Evolutionary conservation across 1,284 basidiomycete genomes (phyloP).

Genomic region (Pascua guehoae): DNA sequence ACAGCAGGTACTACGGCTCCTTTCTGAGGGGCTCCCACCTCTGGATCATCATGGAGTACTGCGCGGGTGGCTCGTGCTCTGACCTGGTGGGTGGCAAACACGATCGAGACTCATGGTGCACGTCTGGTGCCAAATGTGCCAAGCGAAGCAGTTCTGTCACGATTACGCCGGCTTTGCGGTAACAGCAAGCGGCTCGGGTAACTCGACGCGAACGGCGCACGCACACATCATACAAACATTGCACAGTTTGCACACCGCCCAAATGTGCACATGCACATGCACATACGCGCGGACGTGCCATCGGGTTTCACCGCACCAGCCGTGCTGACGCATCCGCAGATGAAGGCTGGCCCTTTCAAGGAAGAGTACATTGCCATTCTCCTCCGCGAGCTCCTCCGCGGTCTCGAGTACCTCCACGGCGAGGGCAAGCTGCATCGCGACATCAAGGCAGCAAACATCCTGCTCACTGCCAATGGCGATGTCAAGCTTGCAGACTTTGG

Average conservation of each 20-base stretch:
- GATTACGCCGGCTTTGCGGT: no score
- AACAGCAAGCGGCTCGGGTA: no score
- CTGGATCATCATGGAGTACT: constrained; percentile 99
- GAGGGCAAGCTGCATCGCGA: constrained; percentile 97
- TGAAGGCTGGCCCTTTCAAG: constrained; percentile 95
- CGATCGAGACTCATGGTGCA: no score
- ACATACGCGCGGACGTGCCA: no score
- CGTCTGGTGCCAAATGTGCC: no score
- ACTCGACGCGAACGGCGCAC: no score
- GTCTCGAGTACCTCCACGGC: constrained; percentile 86
- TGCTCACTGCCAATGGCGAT: constrained; percentile 89
- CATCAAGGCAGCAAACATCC: constrained; percentile 97
- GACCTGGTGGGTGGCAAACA: constrained; percentile 48
- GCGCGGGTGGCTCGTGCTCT: constrained; percentile 55
- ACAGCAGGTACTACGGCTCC: constrained; percentile 81
- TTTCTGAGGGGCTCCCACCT: constrained; percentile 90
- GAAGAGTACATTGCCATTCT: constrained; percentile 99
- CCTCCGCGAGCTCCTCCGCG: constrained; percentile 81
- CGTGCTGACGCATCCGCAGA: constrained; percentile 54
- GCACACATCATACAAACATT: no score
- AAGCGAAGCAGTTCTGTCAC: no score
- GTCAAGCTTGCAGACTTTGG: constrained; percentile 98
- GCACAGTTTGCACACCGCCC: no score
- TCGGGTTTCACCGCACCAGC: no score
- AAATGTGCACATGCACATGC: no score